phyloP scores from a whole-genome alignment of 305 asterid genomes.

The Salvia sclarea region DNA sequence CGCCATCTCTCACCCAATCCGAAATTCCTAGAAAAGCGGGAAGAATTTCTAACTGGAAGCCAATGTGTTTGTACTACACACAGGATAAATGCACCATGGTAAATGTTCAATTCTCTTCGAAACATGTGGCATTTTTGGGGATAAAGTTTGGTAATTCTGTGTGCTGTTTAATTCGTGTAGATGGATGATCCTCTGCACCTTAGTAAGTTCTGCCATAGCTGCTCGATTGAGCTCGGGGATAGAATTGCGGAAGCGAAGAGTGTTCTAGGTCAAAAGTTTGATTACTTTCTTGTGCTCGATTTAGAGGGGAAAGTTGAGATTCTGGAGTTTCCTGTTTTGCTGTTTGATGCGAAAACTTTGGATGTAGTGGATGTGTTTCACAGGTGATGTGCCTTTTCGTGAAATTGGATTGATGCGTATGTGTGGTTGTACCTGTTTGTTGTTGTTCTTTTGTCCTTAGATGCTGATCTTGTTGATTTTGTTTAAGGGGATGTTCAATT shows the following conservation, averaged over 20 bases:
- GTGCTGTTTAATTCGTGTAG: conserved; percentile 36
- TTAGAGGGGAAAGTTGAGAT: conserved; percentile 99
- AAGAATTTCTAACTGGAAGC: conserved; percentile 62
- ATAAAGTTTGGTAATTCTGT: background rate
- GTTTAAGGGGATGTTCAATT: background rate
- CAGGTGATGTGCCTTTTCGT: conserved; percentile 45
- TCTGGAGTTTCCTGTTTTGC: conserved; percentile 83
- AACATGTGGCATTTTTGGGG: background rate
- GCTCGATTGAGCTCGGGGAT: conserved; percentile 45
- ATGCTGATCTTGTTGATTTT: background rate
- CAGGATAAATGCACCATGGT: conserved; percentile 89
- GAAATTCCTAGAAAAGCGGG: conserved; percentile 25
- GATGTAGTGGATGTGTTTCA: conserved; percentile 75
- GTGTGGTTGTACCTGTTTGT: background rate
- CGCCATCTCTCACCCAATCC: conserved; percentile 38
- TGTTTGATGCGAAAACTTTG: conserved; percentile 80
- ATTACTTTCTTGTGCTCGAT: conserved; percentile 89
- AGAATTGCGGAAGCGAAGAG: conserved; percentile 35
- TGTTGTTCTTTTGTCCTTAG: background rate
- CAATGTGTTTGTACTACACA: conserved; percentile 76
- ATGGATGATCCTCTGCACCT: conserved; percentile 69
- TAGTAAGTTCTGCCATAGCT: conserved; percentile 67
- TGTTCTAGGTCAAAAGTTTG: conserved; percentile 54
- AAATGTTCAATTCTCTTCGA: conserved; percentile 7
- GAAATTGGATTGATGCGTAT: background rate